Evolutionary conservation across 2,329 filamentous ascomycete genomes (phyloP), one percentile per base, ranked within the genome.

Genomic region (Trichophyton mentagrophytes): DNA sequence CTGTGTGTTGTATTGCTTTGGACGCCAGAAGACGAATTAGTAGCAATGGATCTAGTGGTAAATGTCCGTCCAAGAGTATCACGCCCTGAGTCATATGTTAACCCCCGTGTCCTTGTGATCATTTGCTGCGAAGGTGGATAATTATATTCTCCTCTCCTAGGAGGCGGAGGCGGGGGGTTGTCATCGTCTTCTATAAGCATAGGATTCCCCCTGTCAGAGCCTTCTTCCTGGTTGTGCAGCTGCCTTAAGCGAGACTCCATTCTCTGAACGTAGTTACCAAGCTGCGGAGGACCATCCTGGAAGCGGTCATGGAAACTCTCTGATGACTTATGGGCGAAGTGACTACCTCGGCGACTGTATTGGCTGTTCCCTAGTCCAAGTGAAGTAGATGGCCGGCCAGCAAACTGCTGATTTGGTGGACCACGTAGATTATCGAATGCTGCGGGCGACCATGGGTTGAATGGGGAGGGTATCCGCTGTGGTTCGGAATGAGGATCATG

Each of bases 371-470:
- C 79, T 63, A 90, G 81, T 0, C 88, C 90, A 68, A 89, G 79
- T 0, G 90, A 87, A 3, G 90, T 93, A 65, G 88, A 80, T 0
- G 90, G 86, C 42, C 86, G 78, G 30, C 27, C 27, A 65, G 74
- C 68, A 36, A 70, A 68, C 63, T 69, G 68, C 63, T 69, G 68
- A 63, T 73, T 69, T 64, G 73, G 49, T 64, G 68, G 67, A 4
- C 72, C 70, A 38, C 69, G 69, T 46, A 76, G 69, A 15, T 81
- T 75, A 64, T 86, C 86, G 68, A 95, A 96, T 6, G 86, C 89
- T 67, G 96, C 91, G 0, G 90, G 90, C 0, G 90, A 93, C 93
- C 93, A 99, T 3, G 90, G 86, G 68, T 90, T 84, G 7, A 85
- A 73, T 0, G 82, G 77, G 5, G 65, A 71, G 49, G 69, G 67